Base-by-base conservation (phyloP, 2,329 filamentous ascomycete species). In the Pseudogymnoascus sp. region DNA sequence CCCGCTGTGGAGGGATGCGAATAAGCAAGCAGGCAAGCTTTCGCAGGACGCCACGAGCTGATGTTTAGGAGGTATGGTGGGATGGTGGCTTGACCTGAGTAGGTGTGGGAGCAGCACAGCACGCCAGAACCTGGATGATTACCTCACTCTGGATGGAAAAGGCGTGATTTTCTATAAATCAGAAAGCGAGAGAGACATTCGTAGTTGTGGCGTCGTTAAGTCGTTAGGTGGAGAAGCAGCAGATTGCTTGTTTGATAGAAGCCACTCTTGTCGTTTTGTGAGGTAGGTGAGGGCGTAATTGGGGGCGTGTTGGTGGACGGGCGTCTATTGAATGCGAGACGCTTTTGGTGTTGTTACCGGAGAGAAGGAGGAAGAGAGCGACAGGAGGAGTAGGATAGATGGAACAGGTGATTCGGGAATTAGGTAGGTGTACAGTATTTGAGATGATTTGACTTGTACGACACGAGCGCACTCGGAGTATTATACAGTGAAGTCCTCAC, bases 141-240 rank as follows among this genome's bases (percentile, higher is more conserved):
- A 54, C 47, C 47, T 54, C 47, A 54, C 28, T 18, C 47, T 32
- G 47, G 47, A 54, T 12, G 28, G 47, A 54, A 32, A 54, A 54
- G 47, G 47, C 47, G 47, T 54, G 47, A 54, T 54, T 54, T 54
- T 54, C 47, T 54, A 54, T 54, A 54, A 54, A 54, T 54, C 47
- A 54, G 47, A 54, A 11, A 12, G 25, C 47, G 47, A 54, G 14
- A 54, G 47, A 54, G 47, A 54, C 47, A 54, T 54, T 54, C 47
- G 47, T 16, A 54, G 28, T 20, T 32, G 47, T 34, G 47, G 28
- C 47, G 28, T 54, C 47, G 47, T 54, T 54, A 32, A 54, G 47
- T 54, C 47, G 47, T 54, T 54, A 20, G 47, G 47, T 54, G 47
- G 47, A 54, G 28, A 54, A 54, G 47, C 28, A 18, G 28, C 18